These are phyloP conservation scores for Phialophora chinensis DNA, from an alignment of 2,329 filamentous ascomycete species.

Conservation along the genomic window DNA sequence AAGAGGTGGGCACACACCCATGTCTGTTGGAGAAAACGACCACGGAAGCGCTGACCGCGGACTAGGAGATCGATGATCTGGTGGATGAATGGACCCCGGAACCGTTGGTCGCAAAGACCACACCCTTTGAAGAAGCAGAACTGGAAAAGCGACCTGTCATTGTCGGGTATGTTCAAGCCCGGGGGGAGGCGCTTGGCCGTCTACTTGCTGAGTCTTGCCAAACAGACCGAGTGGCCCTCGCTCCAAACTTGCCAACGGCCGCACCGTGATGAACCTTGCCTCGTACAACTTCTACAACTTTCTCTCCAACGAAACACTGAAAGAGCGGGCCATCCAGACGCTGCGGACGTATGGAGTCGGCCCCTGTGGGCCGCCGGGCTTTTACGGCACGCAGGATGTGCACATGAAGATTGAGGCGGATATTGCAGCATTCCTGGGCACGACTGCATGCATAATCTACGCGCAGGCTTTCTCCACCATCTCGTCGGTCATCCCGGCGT, in stretches of 20 bases:
- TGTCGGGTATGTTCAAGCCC: constrained; percentile 68
- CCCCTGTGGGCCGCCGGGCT: constrained; percentile 93
- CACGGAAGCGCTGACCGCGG: constrained; percentile 16
- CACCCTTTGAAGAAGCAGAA: constrained; percentile 77
- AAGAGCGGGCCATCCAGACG: constrained; percentile 92
- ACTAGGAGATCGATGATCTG: constrained; percentile 88
- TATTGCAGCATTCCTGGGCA: constrained; percentile 87
- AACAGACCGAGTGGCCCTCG: constrained; percentile 84
- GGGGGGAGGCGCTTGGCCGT: background rate
- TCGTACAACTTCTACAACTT: constrained; percentile 99
- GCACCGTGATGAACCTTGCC: constrained; percentile 89
- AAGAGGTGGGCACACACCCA: constrained; percentile 63
- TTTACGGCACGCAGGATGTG: constrained; percentile 97
- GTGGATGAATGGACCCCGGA: constrained; percentile 97
- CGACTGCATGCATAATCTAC: constrained; percentile 89
- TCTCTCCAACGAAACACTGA: constrained; percentile 86
- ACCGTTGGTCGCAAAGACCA: constrained; percentile 78
- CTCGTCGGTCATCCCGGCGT: constrained; percentile 93
- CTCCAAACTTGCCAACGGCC: constrained; percentile 83
- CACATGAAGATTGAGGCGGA: constrained; percentile 97
- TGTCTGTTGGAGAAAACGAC: background rate
- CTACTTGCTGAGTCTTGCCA: constrained; percentile 11
- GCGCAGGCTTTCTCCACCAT: constrained; percentile 96
- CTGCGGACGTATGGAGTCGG: constrained; percentile 95
- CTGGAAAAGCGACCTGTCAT: constrained; percentile 86